Percentiles rank a stretch among this genome's conserved stretches.
Conservation (phyloP, 345 rosid species). For the rapeseed (Brassica napus) region Da-Ae NC_063443.1:14893001-14893500, state of each 20-base stretch:
- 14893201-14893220: constrained; percentile 8
- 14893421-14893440: not conserved
- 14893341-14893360: constrained; percentile 94
- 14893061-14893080: constrained; percentile 7
- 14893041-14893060: constrained; percentile 17
- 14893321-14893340: constrained; percentile 93
- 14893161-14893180: constrained; percentile 11
- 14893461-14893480: constrained; percentile 92
- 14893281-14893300: constrained; percentile 85
- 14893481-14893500: constrained; percentile 70
- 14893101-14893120: constrained; percentile 16
- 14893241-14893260: constrained; percentile 16
- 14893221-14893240: not conserved
- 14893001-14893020: constrained; percentile 29
- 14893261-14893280: constrained; percentile 59
- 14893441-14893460: constrained; percentile 77
- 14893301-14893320: constrained; percentile 92
- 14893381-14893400: constrained; percentile 34
- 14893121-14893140: constrained; percentile 10
- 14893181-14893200: not conserved
- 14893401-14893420: constrained; percentile 9
- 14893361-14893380: constrained; percentile 67
- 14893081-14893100: constrained; percentile 5
- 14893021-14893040: constrained; percentile 23
- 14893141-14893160: not conserved